These are phyloP conservation scores for Fusarium subglutinans DNA, from an alignment of 2,329 filamentous ascomycete genomes.

Conservation along the genomic window DNA sequence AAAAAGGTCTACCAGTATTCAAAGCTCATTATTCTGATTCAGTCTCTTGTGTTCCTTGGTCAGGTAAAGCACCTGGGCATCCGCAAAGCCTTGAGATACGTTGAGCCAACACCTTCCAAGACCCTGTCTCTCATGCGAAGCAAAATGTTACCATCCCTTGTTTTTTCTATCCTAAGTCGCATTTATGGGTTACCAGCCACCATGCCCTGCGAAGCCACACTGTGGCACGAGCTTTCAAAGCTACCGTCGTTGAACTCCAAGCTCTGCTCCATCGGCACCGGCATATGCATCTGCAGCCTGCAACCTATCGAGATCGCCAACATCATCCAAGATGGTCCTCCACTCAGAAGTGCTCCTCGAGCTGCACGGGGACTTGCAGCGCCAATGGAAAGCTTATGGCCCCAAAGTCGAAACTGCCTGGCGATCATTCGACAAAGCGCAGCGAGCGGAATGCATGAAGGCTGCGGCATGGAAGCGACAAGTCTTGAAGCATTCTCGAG, in stretches of 20 bases:
- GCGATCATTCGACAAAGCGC: slow-evolving; percentile 48
- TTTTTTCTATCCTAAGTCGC: neutral
- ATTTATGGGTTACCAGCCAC: neutral
- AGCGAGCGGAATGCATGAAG: slow-evolving; percentile 49
- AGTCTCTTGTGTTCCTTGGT: neutral
- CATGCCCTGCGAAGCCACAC: neutral
- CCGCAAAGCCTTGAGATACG: too few species aligned
- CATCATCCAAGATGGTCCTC: too few species aligned
- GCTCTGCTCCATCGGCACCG: neutral
- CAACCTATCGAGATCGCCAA: neutral
- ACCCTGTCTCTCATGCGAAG: too few species aligned
- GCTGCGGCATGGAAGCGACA: slow-evolving; percentile 45
- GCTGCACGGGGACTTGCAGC: neutral
- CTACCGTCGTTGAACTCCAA: neutral
- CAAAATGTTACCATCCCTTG: too few species aligned
- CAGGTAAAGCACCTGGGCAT: neutral
- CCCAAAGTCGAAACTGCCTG: slow-evolving; percentile 51
- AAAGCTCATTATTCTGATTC: neutral
- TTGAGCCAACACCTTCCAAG: too few species aligned
- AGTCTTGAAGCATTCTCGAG: slow-evolving; percentile 48
- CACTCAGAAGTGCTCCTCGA: neutral
- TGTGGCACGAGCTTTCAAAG: neutral
- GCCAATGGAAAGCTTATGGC: slow-evolving; percentile 41
- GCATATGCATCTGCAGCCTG: neutral
- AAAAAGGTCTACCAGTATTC: neutral